Conservation (phyloP, 352 stramenopile species). For the Phytopythium montanum region DNA sequence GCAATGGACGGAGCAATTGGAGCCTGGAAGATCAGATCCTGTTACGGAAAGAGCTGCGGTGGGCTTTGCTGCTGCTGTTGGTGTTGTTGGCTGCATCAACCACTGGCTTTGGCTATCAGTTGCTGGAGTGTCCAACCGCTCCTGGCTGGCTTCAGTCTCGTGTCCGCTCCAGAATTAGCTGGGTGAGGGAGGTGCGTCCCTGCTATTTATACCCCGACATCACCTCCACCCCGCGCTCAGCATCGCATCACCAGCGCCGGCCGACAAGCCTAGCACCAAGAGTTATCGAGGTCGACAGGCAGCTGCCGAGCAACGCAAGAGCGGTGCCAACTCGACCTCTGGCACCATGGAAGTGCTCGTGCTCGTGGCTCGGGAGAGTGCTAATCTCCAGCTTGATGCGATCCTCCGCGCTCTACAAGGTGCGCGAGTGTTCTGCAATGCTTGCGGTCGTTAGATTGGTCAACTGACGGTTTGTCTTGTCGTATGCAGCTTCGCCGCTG, state of each 20-base stretch:
- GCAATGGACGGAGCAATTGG: no score
- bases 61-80: neutral
- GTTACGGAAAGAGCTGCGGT: no score
- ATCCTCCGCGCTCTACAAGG: slow-evolving; percentile 24
- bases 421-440: slow-evolving; percentile 5
- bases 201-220: neutral
- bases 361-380: slow-evolving; percentile 19
- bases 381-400: slow-evolving; percentile 17
- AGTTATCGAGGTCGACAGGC: neutral
- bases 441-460: neutral
- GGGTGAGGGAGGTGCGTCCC: neutral
- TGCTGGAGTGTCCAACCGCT: no score
- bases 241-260: neutral
- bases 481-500: slow-evolving; percentile 13
- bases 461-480: neutral
- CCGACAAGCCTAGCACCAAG: neutral
- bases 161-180: neutral
- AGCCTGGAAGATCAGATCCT: no score
- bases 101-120: no score
- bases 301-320: neutral
- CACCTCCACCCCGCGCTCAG: neutral
- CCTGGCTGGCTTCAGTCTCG: no score
- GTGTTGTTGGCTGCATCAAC: neutral
- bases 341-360: slow-evolving; percentile 36
- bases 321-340: neutral